phyloP scores from a whole-genome alignment of 306 rosid species.

The Senna siamea region DNA sequence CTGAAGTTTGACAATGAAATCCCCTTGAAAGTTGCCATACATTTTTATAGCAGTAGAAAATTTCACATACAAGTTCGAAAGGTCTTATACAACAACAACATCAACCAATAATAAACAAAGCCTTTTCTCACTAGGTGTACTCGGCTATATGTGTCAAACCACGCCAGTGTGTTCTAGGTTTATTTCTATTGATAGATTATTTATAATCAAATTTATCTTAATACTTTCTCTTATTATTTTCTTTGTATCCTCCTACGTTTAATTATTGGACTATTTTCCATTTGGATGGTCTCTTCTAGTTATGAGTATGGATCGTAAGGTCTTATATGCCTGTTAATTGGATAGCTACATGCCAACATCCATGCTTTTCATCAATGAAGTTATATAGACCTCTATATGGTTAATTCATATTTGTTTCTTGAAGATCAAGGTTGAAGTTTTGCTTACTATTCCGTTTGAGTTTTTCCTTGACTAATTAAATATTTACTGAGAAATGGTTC shows the following conservation, averaged over 20 bases:
- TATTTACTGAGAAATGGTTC: conserved; percentile 10
- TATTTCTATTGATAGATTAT: too few relatives aligned
- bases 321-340: not conserved
- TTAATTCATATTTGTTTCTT: not conserved
- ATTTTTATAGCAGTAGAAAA: not conserved
- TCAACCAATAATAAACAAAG: too few relatives aligned
- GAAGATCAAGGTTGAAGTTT: conserved; percentile 2
- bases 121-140: too few relatives aligned
- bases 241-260: too few relatives aligned
- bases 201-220: too few relatives aligned
- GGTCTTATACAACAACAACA: too few relatives aligned
- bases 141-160: too few relatives aligned
- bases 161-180: too few relatives aligned
- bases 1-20: not conserved
- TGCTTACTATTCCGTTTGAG: not conserved
- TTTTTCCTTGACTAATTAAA: not conserved
- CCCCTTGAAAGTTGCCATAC: not conserved
- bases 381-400: not conserved
- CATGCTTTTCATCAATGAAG: not conserved
- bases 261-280: too few relatives aligned
- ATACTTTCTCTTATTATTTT: too few relatives aligned
- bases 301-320: too few relatives aligned
- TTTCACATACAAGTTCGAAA: not conserved
- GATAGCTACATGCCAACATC: not conserved
- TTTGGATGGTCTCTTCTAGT: too few relatives aligned